Base-by-base conservation (phyloP, 164 flowering plant genomes). In the Santalum album region DNA sequence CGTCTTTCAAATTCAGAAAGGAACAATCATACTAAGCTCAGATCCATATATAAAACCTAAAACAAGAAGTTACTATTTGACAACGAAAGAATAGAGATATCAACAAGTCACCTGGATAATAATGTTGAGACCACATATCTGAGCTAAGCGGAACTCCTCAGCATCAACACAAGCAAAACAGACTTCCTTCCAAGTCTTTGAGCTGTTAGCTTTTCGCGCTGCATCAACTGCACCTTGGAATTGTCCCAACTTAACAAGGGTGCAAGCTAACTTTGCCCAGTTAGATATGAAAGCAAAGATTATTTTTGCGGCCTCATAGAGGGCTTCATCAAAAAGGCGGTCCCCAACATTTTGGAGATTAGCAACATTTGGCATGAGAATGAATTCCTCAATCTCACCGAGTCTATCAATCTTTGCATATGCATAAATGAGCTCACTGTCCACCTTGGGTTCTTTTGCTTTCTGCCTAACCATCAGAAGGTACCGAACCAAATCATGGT, bases 151-250 rank as follows among this genome's bases (percentile, higher is more conserved):
- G 84, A 92, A 92, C 72, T 92, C 99, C 72, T 92, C 99, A 10
- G 96, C 97, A 79, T 89, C 97, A 57, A 92, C 99, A 79, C 99
- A 92, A 55, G 99, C 99, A 82, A 92, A 92, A 71, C 99, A 92
- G 35, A 92, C 96, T 71, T 85, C 95, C 65, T 92, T 92, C 99
- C 97, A 89, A 57, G 99, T 92, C 75, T 92, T 92, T 24, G 99
- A 71, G 57, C 97, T 92, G 70, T 89, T 92, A 16, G 99, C 99
- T 72, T 92, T 92, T 6, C 99, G 62, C 57, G 99, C 99, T 22
- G 99, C 99, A 78, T 92, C 99, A 60, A 92, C 99, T 56, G 99
- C 99, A 54, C 99, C 90, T 81, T 92, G 99, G 72, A 85, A 92
- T 65, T 92, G 97, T 63, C 66, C 72, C 50, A 92, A 71, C 72